Conservation (phyloP, 345 rosid genomes). For the Nephelium lappaceum region DNA sequence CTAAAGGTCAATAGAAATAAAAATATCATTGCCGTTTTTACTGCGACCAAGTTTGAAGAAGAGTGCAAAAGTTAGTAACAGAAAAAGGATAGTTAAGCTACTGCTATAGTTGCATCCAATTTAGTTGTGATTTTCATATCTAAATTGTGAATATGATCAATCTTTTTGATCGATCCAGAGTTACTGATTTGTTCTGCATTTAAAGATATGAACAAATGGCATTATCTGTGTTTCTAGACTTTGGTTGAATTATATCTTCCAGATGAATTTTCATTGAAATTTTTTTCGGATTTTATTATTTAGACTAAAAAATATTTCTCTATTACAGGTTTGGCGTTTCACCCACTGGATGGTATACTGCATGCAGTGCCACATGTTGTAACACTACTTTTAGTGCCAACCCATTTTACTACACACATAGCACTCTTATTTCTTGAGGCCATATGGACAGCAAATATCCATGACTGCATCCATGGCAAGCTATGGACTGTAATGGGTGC, state of each 20-base stretch:
- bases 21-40: neutral
- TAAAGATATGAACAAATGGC: neutral
- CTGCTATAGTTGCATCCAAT: neutral
- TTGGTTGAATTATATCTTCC: neutral
- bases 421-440: conserved; percentile 78
- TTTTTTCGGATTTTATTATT: neutral
- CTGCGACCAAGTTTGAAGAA: neutral
- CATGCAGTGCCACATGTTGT: conserved; percentile 88
- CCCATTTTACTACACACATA: conserved; percentile 75
- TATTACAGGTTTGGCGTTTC: conserved; percentile 80
- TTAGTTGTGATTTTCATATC: neutral
- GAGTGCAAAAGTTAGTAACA: neutral
- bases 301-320: neutral
- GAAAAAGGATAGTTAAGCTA: neutral
- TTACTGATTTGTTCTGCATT: neutral
- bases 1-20: neutral
- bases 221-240: neutral
- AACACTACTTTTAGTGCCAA: conserved; percentile 73
- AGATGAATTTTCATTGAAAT: neutral
- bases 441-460: conserved; percentile 91
- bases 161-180: neutral
- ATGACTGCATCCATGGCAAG: conserved; percentile 84
- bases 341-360: conserved; percentile 88
- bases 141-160: neutral
- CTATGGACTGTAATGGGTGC: conserved; percentile 98